These are phyloP conservation scores for Wickerhamomyces kurtzmanii DNA, from an alignment of 805 yeast species.

Conservation along the genomic window DNA sequence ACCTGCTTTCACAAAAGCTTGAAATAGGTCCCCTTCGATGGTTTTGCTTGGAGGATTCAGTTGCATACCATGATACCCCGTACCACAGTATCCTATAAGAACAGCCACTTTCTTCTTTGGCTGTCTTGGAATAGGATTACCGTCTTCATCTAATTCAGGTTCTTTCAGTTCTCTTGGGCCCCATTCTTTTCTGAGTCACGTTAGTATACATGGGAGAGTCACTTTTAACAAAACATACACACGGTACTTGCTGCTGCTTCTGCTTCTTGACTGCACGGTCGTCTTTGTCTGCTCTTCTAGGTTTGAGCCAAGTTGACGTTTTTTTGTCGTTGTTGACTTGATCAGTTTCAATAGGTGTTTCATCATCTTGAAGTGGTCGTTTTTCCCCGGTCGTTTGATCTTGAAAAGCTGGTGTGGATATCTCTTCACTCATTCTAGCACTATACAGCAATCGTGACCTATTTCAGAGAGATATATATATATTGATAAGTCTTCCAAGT, in stretches of 20 bases:
- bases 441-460: no score
- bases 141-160: conserved; percentile 43
- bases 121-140: conserved; percentile 52
- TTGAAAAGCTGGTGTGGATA: no score
- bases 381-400: not conserved
- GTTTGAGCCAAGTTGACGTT: conserved; percentile 14
- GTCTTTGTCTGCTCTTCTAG: conserved; percentile 15
- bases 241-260: conserved; percentile 14
- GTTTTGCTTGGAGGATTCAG: conserved; percentile 81
- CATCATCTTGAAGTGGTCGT: not conserved
- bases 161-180: conserved; percentile 10
- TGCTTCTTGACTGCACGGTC: conserved; percentile 11
- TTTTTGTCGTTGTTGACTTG: conserved; percentile 10
- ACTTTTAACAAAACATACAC: conserved; percentile 15
- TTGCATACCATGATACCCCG: conserved; percentile 97
- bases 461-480: no score
- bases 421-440: no score
- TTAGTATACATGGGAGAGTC: no score
- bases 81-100: conserved; percentile 90
- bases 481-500: no score
- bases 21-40: conserved; percentile 81
- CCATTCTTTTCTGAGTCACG: conserved; percentile 11
- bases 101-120: conserved; percentile 90
- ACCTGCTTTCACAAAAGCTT: conserved; percentile 78
- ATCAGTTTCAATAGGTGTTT: conserved; percentile 3